Percentiles rank a stretch among this genome's conserved stretches.
phyloP scores from a whole-genome alignment of 805 yeast genomes.

The Myxozyma kluyveri region DNA sequence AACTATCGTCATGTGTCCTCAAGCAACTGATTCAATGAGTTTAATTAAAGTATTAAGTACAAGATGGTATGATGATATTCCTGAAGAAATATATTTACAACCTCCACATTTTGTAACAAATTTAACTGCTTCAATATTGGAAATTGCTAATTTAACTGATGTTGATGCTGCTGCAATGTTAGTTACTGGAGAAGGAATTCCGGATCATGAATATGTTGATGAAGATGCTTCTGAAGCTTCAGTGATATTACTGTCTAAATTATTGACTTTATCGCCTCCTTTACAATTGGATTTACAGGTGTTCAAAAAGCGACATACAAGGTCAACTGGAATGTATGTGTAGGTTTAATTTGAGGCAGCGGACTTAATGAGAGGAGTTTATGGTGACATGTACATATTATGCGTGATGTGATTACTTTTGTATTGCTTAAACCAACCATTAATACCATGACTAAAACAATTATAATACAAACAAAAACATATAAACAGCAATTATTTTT shows the following conservation, averaged over 20 bases:
- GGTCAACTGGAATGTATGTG: constrained; percentile 28
- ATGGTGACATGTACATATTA: background rate
- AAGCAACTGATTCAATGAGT: constrained; percentile 15
- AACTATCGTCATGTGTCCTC: constrained; percentile 11
- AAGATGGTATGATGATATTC: background rate
- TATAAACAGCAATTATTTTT: constrained; percentile 1
- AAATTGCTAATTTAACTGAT: constrained; percentile 26
- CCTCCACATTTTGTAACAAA: constrained; percentile 63
- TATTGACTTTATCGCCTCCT: background rate
- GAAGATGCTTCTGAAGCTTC: constrained; percentile 16
- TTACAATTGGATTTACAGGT: constrained; percentile 11
- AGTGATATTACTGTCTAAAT: constrained; percentile 3
- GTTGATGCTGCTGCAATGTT: constrained; percentile 14
- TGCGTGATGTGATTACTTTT: background rate
- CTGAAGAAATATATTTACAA: constrained; percentile 35
- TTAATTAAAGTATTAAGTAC: constrained; percentile 17
- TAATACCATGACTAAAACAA: too few species aligned
- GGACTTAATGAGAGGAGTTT: too few species aligned
- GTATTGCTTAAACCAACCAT: background rate
- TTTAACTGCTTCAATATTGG: constrained; percentile 47
- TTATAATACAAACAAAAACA: background rate
- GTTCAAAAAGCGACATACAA: constrained; percentile 5
- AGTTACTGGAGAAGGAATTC: constrained; percentile 26
- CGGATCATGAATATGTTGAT: constrained; percentile 25
- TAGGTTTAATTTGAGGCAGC: constrained; percentile 3